Conservation (phyloP, 2,329 filamentous ascomycete species). For the Sphaerulina musiva region DNA sequence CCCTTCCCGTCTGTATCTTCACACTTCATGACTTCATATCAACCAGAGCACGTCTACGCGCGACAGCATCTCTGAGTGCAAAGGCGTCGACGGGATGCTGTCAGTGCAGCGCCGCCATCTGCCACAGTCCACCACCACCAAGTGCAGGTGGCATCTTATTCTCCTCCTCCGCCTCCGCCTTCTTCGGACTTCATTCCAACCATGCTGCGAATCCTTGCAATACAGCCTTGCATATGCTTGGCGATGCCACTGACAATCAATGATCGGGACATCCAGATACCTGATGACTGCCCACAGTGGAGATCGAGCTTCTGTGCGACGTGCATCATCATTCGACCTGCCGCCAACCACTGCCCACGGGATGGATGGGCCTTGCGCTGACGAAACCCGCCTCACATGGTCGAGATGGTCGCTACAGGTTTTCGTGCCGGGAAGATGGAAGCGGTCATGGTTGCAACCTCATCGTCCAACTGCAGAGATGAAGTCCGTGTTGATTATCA, state of each 20-base stretch:
- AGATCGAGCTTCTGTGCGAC: not conserved
- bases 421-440: no score
- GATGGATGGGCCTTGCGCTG: no score
- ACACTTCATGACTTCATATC: not conserved
- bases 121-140: not conserved
- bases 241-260: not conserved
- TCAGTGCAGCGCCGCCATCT: not conserved
- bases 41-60: not conserved
- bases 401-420: no score
- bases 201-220: not conserved
- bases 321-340: no score
- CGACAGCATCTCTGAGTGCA: not conserved
- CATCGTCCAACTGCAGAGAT: no score
- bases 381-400: no score
- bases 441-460: no score
- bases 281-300: not conserved
- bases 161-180: no score
- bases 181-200: not conserved
- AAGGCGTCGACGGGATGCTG: not conserved
- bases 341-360: no score
- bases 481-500: no score
- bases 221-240: not conserved
- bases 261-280: not conserved
- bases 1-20: not conserved
- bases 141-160: no score